Evolutionary conservation across 495 filamentous ascomycete genomes (phyloP), one percentile per base, ranked within the genome.

Genomic region (Hypoxylon crocopeplum): DNA sequence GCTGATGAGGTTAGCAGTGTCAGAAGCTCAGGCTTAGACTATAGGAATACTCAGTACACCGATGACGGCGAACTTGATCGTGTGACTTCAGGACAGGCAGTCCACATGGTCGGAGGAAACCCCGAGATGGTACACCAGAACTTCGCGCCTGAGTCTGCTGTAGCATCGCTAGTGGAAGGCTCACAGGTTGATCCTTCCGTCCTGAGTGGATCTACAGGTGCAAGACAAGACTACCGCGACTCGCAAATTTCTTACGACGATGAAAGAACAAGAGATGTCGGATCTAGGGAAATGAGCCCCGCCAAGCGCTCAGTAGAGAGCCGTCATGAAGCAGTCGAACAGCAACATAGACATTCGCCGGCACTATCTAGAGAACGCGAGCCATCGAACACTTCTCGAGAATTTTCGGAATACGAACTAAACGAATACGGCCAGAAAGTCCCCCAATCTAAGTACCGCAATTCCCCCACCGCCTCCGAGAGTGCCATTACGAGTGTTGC

Each of bases 161-260:
- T 96, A 27, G 93, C 92, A 8, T 95, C 91, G 6, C 78, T 97
- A 7, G 82, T 91, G 39, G 89, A 95, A 22, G 91, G 90, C 1
- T 94, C 91, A 2, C 81, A 96, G 53, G 81, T 90, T 27, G 89
- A 95, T 27, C 88, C 87, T 7, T 93, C 92, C 2, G 79, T 86
- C n/a, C 38, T 91, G 12, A 88, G 71, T 1, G 76, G 75, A 7
- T 87, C 76, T 16, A 59, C 54, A 0, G 51, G 60, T 27, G 55
- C 39, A 34, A 72, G 73, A 19, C 68, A 68, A 17, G 51, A 79
- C 1, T 67, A 71, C 45, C 64, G 65, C 15, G 69, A 65, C 32
- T 77, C 76, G 8, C 64, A 71, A 49, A 46, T 73, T 7, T 77
- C 76, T 25, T 77, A 70, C 40, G 69, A 72, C 59, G 79, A 77